Base-by-base conservation (phyloP, 441 rosid species). In the Erodium moschatum region DNA sequence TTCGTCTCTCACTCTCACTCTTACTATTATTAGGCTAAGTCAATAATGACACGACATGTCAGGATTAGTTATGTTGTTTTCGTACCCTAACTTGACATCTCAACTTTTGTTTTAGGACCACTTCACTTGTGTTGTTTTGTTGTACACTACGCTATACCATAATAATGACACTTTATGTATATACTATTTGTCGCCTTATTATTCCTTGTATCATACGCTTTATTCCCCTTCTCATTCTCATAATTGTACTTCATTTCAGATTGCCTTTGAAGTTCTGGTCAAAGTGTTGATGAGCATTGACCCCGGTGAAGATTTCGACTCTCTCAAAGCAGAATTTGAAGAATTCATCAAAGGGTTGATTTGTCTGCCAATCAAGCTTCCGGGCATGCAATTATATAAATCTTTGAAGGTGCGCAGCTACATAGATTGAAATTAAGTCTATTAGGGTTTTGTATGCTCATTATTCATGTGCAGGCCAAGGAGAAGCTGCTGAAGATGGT, bases 341-440 rank as follows among this genome's bases (percentile, higher is more conserved):
- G 90, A 87, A 71, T 85, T 84, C 74, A 83, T 87, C 76, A 87
- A 85, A 79, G 92, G 88, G 11, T 79, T 87, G 69, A 87, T 87
- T 66, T 87, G 90, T 71, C 76, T 87, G 29, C 92, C 92, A 2
- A 77, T 87, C 78, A 85, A 82, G 58, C 74, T 87, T 75, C 92
- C 92, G 3, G 90, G 92, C 61, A 87, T 87, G 21, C 82, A 85
- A 74, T 82, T 87, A 0, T 83, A 82, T 48, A 87, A 83, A 78
- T 87, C 92, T 64, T 70, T 87, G 7, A 85, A 85, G 90, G 92
- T n/a, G n/a, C n/a, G n/a, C n/a, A n/a, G n/a, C n/a, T n/a, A n/a
- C n/a, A n/a, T n/a, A n/a, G n/a, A n/a, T n/a, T n/a, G n/a, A n/a
- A n/a, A n/a, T n/a, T n/a, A n/a, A n/a, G n/a, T n/a, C n/a, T n/a